Base-by-base conservation (phyloP, 2,329 filamentous ascomycete genomes). In the Leptographium lundbergii region DNA sequence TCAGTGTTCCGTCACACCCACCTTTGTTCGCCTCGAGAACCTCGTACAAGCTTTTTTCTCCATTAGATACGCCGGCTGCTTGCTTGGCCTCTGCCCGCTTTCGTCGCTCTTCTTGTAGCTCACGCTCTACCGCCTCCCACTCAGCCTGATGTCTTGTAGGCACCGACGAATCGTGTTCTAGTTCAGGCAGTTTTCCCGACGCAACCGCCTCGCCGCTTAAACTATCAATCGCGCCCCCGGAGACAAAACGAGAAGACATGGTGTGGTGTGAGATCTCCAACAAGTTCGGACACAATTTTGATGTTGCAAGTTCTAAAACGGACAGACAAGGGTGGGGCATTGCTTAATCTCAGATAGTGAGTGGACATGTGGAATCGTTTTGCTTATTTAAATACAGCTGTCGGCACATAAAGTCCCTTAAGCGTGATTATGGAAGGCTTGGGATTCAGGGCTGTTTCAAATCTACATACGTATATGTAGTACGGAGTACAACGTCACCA, bases 21-120 rank as follows among this genome's bases (percentile, higher is more conserved):
- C 85, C 86, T 81, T 91, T 92, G 71, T 94, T 94, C 51, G 86
- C 88, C 72, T 92, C 86, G 57, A 94, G 71, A 2, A 88, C 78
- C 51, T 91, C 89, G 68, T 80, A 94, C 32, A 94, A 75, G 57
- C 79, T 85, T 71, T 80, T 84, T 65, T 86, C 81, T 39, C 73
- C 75, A 22, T 75, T 71, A 42, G 62, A 61, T 52, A 70, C 69
- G 54, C 71, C 72, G 24, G 72, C 69, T 2, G 73, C 74, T 42
- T 70, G 67, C 17, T 73, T 70, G 60, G 76, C 73, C 61, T 77
- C 72, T 34, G 80, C 77, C 61, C 82, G 78, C 60, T 74, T 73
- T 62, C 72, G 73, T 47, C 82, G 76, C 62, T 84, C 80, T 13
- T 78, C 78, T 22, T 87, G 85, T 22, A 91, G 76, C 62, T 87